phyloP scores from a whole-genome alignment of 2,329 filamentous ascomycete species.

The Bisporella sp. region DNA sequence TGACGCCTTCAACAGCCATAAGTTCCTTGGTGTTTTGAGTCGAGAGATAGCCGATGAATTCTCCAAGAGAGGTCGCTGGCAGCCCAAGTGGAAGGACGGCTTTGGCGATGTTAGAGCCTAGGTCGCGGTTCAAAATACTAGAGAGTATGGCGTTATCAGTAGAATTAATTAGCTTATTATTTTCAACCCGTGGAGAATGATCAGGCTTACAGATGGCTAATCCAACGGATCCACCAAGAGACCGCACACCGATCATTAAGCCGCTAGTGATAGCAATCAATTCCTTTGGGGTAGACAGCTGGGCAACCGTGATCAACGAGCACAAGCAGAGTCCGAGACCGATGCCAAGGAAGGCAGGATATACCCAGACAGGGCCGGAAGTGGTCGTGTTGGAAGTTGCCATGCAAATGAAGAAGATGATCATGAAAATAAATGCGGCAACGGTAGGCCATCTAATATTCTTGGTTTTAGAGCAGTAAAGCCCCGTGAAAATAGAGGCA shows the following conservation, averaged over 20 bases:
- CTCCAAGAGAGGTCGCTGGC: slow-evolving; percentile 12
- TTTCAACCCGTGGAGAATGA: neutral
- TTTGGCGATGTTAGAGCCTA: slow-evolving; percentile 27
- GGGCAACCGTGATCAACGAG: slow-evolving; percentile 31
- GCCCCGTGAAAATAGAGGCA: slow-evolving; percentile 25
- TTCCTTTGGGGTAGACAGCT: slow-evolving; percentile 31
- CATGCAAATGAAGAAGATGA: slow-evolving; percentile 19
- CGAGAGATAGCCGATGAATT: slow-evolving; percentile 24
- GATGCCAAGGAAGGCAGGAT: slow-evolving; percentile 30
- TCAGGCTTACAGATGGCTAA: slow-evolving; percentile 10
- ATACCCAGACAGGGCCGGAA: slow-evolving; percentile 29
- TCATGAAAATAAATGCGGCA: slow-evolving; percentile 26
- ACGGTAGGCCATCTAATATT: slow-evolving; percentile 27
- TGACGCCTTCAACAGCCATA: slow-evolving; percentile 23
- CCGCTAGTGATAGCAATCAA: slow-evolving; percentile 27
- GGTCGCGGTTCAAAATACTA: slow-evolving; percentile 21
- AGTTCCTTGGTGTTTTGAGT: slow-evolving; percentile 23
- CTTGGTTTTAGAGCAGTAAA: slow-evolving; percentile 24
- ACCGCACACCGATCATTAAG: slow-evolving; percentile 32
- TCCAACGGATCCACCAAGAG: slow-evolving; percentile 36
- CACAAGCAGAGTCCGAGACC: slow-evolving; percentile 30
- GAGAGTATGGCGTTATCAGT: slow-evolving; percentile 28
- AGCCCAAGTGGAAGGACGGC: slow-evolving; percentile 28
- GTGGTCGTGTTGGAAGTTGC: slow-evolving; percentile 25
- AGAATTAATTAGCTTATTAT: neutral